Base-by-base conservation (phyloP, 129 eudicot species). In the Apium graveolens region DNA sequence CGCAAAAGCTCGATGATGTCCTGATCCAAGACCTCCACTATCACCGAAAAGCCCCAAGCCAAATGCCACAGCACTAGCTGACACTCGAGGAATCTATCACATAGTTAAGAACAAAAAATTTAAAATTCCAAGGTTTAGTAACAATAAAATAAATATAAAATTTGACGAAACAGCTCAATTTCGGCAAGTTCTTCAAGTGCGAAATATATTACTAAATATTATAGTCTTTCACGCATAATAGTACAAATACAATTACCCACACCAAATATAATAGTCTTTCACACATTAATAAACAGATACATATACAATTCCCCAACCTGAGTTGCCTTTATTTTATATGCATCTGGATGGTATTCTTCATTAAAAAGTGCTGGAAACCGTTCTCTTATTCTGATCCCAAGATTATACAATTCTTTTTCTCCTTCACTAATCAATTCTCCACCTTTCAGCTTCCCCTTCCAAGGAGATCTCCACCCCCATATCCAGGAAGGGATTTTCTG, bases 21-120 rank as follows among this genome's bases (percentile, higher is more conserved):
- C 99, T 49, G 78, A 84, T 81, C 99, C 99, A 77, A 95, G 94
- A 78, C 80, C 81, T 87, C 97, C 99, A 83, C 76, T 89, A 68
- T 88, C 95, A 84, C 90, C 90, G 75, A 95, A 95, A 82, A 95
- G 86, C 12, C 99, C 99, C 96, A 95, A 88, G 55, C 97, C 97
- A 90, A 95, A 95, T 83, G 97, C 96, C 70, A 95, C 97, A 49
- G 99, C 99, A 87, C 99, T 95, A n/a, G 97, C 99, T 43, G 99
- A 92, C 10, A 97, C 97, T 76, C 99, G 91, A 32, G 97, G 90
- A 78, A 95, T 82, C 99, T 95, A 82, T 55, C 41, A 27, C 78
- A 77, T 20, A 3, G 70, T 73, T 20, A 68, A 11, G 11, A 70
- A 80, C 17, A 27, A 8, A 27, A 8, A n/a, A 7, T 9, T 63